Conservation (phyloP, 768 basidiomycete genomes). For the Lactarius trivialis region DNA sequence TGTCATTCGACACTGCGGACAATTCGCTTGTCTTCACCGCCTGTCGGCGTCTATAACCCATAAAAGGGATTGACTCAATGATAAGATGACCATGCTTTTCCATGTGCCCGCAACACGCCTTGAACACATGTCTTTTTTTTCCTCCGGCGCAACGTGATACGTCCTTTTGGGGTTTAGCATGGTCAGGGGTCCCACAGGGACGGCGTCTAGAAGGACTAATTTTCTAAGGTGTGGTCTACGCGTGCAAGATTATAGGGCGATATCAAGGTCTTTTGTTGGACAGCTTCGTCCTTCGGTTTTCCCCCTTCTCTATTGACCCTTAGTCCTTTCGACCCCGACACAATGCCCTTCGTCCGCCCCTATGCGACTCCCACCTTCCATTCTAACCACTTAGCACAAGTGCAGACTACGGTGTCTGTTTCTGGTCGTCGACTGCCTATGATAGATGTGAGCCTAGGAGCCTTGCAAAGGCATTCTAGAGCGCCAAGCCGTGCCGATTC, state of each 20-base stretch:
- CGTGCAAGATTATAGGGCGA: slow-evolving; percentile 13
- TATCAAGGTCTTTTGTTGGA: slow-evolving; percentile 16
- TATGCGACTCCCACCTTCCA: not conserved
- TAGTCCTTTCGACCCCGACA: not conserved
- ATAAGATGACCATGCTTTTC: slow-evolving; percentile 16
- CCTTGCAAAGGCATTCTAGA: slow-evolving; percentile 7
- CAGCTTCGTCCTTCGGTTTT: slow-evolving; percentile 7
- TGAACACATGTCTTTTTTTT: slow-evolving; percentile 15
- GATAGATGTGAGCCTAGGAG: slow-evolving; percentile 16
- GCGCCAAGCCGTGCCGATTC: slow-evolving; percentile 21
- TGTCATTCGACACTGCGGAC: slow-evolving; percentile 1
- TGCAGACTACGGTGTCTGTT: not conserved
- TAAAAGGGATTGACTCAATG: slow-evolving; percentile 13
- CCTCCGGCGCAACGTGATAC: slow-evolving; percentile 4
- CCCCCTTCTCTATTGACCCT: slow-evolving; percentile 7
- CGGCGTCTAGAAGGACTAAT: slow-evolving; percentile 4
- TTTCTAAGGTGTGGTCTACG: slow-evolving; percentile 12
- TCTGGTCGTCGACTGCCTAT: slow-evolving; percentile 9
- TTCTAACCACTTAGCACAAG: not conserved
- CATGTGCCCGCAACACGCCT: slow-evolving; percentile 18
- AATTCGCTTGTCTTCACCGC: slow-evolving; percentile 1
- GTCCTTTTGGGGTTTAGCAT: slow-evolving; percentile 7
- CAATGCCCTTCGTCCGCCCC: slow-evolving; percentile 8
- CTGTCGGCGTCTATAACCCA: slow-evolving; percentile 1
- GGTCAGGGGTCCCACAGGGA: slow-evolving; percentile 7